Evolutionary conservation across 176 grass and related monocot genomes (phyloP).

Genomic region (Carex littledalei): DNA sequence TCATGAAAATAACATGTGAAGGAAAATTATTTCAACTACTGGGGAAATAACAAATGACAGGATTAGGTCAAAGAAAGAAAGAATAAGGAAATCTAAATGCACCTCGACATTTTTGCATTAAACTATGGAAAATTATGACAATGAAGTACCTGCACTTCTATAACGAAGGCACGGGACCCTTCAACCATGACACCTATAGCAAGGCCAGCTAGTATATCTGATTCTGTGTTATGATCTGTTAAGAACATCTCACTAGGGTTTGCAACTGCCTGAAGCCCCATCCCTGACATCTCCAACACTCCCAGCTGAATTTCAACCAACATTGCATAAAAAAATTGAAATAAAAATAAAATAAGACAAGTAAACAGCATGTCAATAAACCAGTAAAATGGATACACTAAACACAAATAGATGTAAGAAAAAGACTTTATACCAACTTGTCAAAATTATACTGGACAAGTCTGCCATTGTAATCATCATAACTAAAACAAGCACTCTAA

Average conservation of each 20-base stretch:
- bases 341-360: background rate
- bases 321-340: constrained; percentile 17
- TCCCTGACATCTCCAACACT: constrained; percentile 87
- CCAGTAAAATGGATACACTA: background rate
- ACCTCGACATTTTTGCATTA: background rate
- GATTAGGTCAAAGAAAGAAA: constrained; percentile 8
- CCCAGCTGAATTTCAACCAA: constrained; percentile 54
- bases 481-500: background rate
- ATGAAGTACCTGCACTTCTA: constrained; percentile 84
- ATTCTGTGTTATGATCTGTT: constrained; percentile 63
- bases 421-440: background rate
- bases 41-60: background rate
- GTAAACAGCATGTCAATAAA: background rate
- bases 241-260: constrained; percentile 92
- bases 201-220: constrained; percentile 79
- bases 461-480: background rate
- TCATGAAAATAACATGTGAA: constrained; percentile 28
- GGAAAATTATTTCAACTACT: background rate
- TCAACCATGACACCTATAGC: constrained; percentile 86
- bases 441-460: background rate
- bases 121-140: constrained; percentile 7
- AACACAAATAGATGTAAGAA: background rate
- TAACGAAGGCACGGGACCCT: constrained; percentile 71
- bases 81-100: background rate
- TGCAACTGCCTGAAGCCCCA: constrained; percentile 72